Evolutionary conservation across 768 basidiomycete species (phyloP).

Genomic region (Lentinula raphanica): DNA sequence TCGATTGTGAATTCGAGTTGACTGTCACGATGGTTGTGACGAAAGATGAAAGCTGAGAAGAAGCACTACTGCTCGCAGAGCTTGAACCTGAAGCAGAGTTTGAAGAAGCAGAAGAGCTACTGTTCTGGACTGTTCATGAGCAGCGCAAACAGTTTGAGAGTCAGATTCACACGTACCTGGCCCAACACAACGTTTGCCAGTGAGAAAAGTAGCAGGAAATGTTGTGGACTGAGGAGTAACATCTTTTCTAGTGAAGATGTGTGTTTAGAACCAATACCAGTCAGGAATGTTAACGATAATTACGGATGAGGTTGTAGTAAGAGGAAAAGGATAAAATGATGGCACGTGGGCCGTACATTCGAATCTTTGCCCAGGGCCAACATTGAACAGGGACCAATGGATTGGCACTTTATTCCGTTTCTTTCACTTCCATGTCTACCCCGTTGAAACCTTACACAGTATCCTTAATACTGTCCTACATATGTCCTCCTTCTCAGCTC

Average conservation of each 20-base stretch:
- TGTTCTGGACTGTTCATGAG: neutral
- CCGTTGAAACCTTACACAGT: constrained; percentile 33
- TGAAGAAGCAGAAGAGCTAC: neutral
- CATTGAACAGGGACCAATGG: neutral
- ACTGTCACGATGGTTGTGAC: constrained; percentile 31
- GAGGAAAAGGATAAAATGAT: constrained; percentile 20
- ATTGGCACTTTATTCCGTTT: neutral
- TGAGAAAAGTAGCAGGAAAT: neutral
- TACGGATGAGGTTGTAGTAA: constrained; percentile 26
- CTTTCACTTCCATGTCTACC: neutral
- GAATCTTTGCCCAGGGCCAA: neutral
- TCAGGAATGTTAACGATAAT: too few species aligned
- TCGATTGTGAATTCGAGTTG: constrained; percentile 35
- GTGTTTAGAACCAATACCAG: too few species aligned
- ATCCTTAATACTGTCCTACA: constrained; percentile 49
- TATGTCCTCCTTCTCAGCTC: constrained; percentile 46
- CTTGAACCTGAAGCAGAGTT: constrained; percentile 5
- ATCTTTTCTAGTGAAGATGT: neutral
- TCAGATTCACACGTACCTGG: neutral
- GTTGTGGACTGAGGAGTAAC: neutral
- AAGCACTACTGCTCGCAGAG: constrained; percentile 19
- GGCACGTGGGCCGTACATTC: neutral
- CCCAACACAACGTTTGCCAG: neutral
- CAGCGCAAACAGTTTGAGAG: too few species aligned
- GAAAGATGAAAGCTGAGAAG: constrained; percentile 28